A percentile compares a stretch with the other conserved stretches of the same genome.
phyloP scores from a whole-genome alignment of 106 monocot species.

The Cymbidium sinense region DNA sequence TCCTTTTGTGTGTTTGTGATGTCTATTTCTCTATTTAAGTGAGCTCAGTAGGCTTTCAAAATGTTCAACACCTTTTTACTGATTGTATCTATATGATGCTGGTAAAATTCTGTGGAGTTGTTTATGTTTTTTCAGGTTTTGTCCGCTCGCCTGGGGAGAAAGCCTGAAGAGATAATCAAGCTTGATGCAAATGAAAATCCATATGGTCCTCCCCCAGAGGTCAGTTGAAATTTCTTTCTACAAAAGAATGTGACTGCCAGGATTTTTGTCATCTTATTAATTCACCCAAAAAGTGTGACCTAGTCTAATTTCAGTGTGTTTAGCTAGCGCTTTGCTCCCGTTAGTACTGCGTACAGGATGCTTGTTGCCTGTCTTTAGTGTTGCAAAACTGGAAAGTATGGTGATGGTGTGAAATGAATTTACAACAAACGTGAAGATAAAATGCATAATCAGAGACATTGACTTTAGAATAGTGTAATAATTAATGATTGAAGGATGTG shows the following conservation, averaged over 20 bases:
- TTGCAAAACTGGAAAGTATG: neutral
- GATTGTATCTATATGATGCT: neutral
- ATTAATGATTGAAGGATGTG: neutral
- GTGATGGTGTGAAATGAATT: neutral
- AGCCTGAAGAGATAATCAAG: constrained; percentile 90
- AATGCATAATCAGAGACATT: neutral
- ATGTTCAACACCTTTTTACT: neutral
- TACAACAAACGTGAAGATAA: neutral
- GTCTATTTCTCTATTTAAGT: neutral
- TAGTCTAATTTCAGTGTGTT: neutral
- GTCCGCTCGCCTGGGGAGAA: constrained; percentile 79
- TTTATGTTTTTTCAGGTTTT: constrained; percentile 45
- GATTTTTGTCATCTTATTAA: neutral
- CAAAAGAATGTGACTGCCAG: neutral
- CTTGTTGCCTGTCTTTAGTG: neutral
- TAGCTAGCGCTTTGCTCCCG: neutral
- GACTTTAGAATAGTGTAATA: neutral
- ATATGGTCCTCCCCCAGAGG: constrained; percentile 99
- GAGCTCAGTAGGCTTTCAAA: neutral
- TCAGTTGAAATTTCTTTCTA: constrained; percentile 17
- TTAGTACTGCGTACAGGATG: neutral
- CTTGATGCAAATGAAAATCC: constrained; percentile 99
- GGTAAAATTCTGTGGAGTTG: neutral
- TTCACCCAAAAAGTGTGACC: neutral
- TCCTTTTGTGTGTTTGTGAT: neutral